Conservation (phyloP, 2,329 filamentous ascomycete species). For the Cordyceps tenuipes region DNA sequence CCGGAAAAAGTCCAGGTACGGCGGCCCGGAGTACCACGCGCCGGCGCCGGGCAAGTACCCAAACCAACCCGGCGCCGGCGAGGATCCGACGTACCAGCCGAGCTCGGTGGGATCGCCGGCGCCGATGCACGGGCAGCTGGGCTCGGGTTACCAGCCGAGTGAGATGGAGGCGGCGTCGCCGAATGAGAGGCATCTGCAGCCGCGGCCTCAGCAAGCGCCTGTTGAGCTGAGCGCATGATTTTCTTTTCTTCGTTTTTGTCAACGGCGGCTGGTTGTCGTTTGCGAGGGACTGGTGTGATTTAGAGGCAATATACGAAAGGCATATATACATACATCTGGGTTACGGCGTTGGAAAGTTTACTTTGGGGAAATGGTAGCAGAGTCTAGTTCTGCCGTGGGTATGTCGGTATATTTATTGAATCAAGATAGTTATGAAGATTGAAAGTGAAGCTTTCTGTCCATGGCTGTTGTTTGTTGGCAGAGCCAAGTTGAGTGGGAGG, state of each 20-base stretch:
- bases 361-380: background rate
- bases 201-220: background rate
- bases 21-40: background rate
- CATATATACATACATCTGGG: background rate
- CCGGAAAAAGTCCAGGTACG: background rate
- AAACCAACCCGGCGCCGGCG: background rate
- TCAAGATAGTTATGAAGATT: background rate
- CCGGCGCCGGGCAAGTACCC: conserved; percentile 3
- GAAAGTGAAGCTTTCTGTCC: too few relatives aligned
- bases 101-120: background rate
- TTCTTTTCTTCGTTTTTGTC: background rate
- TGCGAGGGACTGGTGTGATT: background rate
- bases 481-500: too few relatives aligned
- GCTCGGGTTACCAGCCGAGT: background rate
- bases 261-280: background rate
- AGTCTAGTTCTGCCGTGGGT: background rate
- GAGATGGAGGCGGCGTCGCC: conserved; percentile 3
- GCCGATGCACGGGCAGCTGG: background rate
- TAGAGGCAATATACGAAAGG: background rate
- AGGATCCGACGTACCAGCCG: background rate
- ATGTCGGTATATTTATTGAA: background rate
- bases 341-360: background rate
- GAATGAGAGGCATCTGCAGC: background rate
- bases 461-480: too few relatives aligned
- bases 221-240: background rate